Percentiles rank a stretch among this genome's conserved stretches.
Conservation (phyloP, 2,329 filamentous ascomycete genomes). For the Aspergillus felis region DNA sequence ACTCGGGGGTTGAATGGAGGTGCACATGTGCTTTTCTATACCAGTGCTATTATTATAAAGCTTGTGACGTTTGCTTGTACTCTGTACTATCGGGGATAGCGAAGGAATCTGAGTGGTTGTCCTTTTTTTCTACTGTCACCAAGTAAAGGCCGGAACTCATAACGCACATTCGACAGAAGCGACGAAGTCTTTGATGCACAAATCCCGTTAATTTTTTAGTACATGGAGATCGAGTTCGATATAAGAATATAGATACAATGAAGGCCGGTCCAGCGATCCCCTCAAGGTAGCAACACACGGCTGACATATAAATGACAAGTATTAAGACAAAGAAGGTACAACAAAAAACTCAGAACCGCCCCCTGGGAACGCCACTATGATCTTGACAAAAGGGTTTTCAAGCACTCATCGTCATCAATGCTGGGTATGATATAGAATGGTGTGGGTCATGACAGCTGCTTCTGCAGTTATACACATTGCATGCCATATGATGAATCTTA, state of each 20-base stretch:
- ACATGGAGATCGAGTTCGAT: slow-evolving; percentile 9
- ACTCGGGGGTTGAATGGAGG: slow-evolving; percentile 11
- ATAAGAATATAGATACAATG: slow-evolving; percentile 28
- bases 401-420: slow-evolving; percentile 13
- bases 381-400: slow-evolving; percentile 7
- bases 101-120: slow-evolving; percentile 13
- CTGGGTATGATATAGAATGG: slow-evolving; percentile 12
- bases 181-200: background rate
- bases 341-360: slow-evolving; percentile 6
- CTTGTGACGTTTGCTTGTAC: slow-evolving; percentile 19
- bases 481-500: background rate
- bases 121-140: background rate
- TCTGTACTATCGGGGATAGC: slow-evolving; percentile 19
- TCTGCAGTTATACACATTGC: background rate
- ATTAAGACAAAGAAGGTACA: slow-evolving; percentile 1
- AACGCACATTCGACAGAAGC: background rate
- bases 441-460: slow-evolving; percentile 1
- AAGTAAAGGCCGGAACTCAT: background rate
- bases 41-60: slow-evolving; percentile 20
- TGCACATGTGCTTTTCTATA: slow-evolving; percentile 24
- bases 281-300: slow-evolving; percentile 10
- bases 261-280: slow-evolving; percentile 18
- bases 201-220: slow-evolving; percentile 2
- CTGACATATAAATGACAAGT: slow-evolving; percentile 4
- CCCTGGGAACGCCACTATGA: slow-evolving; percentile 17